Conservation (phyloP, 176 grass and related monocot species). For the Cocos nucifera region DNA sequence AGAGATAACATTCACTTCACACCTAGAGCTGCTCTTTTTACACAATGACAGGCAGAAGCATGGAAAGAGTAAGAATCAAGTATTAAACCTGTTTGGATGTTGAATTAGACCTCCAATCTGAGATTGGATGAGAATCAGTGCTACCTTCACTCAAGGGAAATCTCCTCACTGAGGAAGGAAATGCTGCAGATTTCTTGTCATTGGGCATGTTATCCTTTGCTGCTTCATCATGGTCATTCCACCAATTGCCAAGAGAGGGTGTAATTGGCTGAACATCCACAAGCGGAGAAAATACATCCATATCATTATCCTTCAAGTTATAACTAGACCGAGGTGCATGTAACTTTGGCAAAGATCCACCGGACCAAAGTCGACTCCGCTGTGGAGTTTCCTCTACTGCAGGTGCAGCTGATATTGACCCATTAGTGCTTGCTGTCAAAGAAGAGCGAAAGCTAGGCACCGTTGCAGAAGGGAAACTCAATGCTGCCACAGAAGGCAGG, state of each 20-base stretch:
- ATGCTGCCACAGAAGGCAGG: constrained; percentile 51
- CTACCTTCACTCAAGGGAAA: constrained; percentile 50
- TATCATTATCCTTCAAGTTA: constrained; percentile 77
- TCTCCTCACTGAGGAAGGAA: constrained; percentile 42
- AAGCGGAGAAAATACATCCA: constrained; percentile 99
- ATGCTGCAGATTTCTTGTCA: constrained; percentile 45
- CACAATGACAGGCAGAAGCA: too few relatives aligned
- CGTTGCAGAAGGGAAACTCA: constrained; percentile 39
- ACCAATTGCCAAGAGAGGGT: constrained; percentile 67
- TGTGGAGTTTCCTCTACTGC: constrained; percentile 51
- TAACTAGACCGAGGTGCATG: constrained; percentile 52
- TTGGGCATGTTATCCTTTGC: constrained; percentile 55
- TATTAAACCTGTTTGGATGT: constrained; percentile 56
- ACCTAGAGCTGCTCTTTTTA: background rate
- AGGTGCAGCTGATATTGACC: constrained; percentile 26
- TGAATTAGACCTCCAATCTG: constrained; percentile 65
- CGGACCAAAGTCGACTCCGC: constrained; percentile 31
- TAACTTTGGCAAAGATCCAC: constrained; percentile 49
- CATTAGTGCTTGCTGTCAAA: constrained; percentile 33
- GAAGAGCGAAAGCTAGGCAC: constrained; percentile 48
- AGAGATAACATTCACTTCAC: background rate
- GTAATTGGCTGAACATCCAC: constrained; percentile 96
- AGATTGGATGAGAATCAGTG: constrained; percentile 49
- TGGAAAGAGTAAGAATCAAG: constrained; percentile 3
- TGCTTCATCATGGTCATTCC: constrained; percentile 68